Evolutionary conservation across 2,329 filamentous ascomycete species (phyloP).

Genomic region (Boeremia exigua): DNA sequence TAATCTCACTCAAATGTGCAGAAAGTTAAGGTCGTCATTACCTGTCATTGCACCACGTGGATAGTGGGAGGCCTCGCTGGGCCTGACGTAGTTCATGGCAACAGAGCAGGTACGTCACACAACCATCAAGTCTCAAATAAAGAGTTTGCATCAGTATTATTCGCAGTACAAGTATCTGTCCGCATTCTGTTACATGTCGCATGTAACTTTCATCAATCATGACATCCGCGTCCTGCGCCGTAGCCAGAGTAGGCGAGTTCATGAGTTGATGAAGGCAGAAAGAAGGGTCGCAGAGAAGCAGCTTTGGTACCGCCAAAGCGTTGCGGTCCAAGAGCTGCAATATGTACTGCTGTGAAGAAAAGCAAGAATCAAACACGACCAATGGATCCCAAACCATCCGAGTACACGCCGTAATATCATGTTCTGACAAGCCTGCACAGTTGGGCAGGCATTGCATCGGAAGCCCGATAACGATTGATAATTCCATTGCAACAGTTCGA

Average conservation of each 20-base stretch:
- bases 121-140: not conserved
- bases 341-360: slow-evolving; percentile 25
- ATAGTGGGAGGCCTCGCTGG: not conserved
- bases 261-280: slow-evolving; percentile 18
- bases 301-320: slow-evolving; percentile 29
- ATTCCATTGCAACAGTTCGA: slow-evolving; percentile 2
- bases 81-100: not conserved
- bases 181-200: slow-evolving; percentile 22
- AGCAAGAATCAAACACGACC: slow-evolving; percentile 19
- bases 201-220: slow-evolving; percentile 18
- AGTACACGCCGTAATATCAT: slow-evolving; percentile 20
- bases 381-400: slow-evolving; percentile 16
- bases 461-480: slow-evolving; percentile 6
- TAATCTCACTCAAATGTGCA: too few species aligned
- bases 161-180: slow-evolving; percentile 18
- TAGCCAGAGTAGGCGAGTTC: slow-evolving; percentile 17
- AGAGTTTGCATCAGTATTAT: slow-evolving; percentile 15
- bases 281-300: slow-evolving; percentile 24
- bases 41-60: too few species aligned
- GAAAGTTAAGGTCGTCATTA: too few species aligned
- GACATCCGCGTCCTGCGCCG: slow-evolving; percentile 24
- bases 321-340: slow-evolving; percentile 33
- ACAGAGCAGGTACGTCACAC: not conserved
- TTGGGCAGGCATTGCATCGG: slow-evolving; percentile 6
- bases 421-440: slow-evolving; percentile 10